Evolutionary conservation across 2,329 filamentous ascomycete species (phyloP), one percentile per base, ranked within the genome.

Genomic region (Paramyrothecium roridum): DNA sequence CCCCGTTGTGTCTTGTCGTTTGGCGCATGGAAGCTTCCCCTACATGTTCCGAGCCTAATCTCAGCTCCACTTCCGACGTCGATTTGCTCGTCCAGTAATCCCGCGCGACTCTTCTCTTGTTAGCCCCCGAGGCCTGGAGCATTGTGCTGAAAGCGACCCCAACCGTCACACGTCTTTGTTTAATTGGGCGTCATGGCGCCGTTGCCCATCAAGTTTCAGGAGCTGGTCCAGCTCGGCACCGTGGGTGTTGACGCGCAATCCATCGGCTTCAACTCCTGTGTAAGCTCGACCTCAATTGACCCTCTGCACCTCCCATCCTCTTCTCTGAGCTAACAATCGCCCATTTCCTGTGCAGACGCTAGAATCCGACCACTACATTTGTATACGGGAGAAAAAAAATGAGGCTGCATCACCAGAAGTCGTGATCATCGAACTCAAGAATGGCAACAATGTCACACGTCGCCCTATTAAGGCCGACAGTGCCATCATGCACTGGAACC

Each of bases 401-500:
- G 90, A 92, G 67, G 85, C 87, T 62, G 84, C 91, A 62, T 88
- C 90, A 66, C 90, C 93, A 62, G 93, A 97, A 77, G 93, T 99
- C 63, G 89, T 99, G 76, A 99, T 99, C 73, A 81, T 99, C 77
- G 91, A 99, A 76, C 88, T 99, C 71, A 97, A 98, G 78, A 96
- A 97, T 78, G 87, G 87, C 79, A 97, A 96, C 85, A 93, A 95
- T 80, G 87, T 97, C 73, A 95, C 91, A 66, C 89, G 90, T 68
- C 86, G 93, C 71, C 91, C 93, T 50, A 99, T 99, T 81, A 98
- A 96, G 81, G 95, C 95, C 69, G 95, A 99, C 79, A 98, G 93
- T 85, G 95, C 96, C 67, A 96, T 99, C 73, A 98, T 99, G 95
- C 95, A 99, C 84, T 96, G 91, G 91, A 88, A 84, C 66, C 90